Base-by-base conservation (phyloP, 2,329 filamentous ascomycete genomes). In the Trichoderma endophyticum region DNA sequence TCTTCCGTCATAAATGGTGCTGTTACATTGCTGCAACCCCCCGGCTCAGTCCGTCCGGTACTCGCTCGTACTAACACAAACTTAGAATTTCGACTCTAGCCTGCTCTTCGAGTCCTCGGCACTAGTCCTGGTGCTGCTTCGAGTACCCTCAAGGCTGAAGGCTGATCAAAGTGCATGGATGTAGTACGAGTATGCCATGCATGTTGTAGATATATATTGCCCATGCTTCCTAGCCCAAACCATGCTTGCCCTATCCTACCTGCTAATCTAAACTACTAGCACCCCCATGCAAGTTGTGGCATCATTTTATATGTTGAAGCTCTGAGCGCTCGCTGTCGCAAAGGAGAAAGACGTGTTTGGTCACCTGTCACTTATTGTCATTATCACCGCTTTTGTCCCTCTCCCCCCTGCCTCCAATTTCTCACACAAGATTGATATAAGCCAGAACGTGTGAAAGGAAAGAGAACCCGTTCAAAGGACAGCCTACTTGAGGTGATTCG, bases 201-300 rank as follows among this genome's bases (percentile, higher is more conserved):
- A 71, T 64, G 48, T 26, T 32, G 65, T 66, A 32, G 63, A 66
- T 57, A 54, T 65, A 39, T 21, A 64, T 65, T 65, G 62, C 39
- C 62, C 43, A 54, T 54, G 39, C 60, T n/a, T 43, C 36, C 24
- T 63, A 26, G 28, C 26, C 28, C 15, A 32, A 32, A 18, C 39
- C 36, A 63, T 7, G 61, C 43, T 14, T 28, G 54, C 64, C 64
- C 32, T 28, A 54, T 54, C 64, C 51, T 67, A 28, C 32, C 51
- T 14, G 21, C 18, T 56, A 56, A 67, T 67, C 64, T 67, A 56
- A 67, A 34, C 64, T 18, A 15, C 14, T 11, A 66, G 32, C 63
- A n/a, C 15, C 48, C 30, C 24, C 32, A 43, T 36, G 51, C 68
- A 21, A 21, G 7, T 18, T 11, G 21, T 30, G 39, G n/a, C 30